A percentile compares a stretch with the other conserved stretches of the same genome.
Conservation (phyloP, 2,329 filamentous ascomycete species). For the Aspergillus spinulosporus region DNA sequence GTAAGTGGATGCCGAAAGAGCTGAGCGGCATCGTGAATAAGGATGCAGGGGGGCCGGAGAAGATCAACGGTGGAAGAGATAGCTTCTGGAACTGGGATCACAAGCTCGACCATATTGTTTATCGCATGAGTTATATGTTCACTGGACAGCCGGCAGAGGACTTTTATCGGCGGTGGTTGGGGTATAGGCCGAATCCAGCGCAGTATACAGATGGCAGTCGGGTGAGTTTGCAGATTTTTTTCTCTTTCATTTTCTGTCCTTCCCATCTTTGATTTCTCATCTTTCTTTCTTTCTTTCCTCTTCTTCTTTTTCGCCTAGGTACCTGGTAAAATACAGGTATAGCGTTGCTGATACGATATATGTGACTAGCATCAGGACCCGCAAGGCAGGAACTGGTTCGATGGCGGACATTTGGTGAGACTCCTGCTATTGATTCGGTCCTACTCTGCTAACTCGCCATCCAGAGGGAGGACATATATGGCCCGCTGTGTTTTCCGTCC, state of each 20-base stretch:
- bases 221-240: neutral
- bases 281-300: neutral
- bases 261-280: neutral
- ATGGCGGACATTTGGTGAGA: neutral
- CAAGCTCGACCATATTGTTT: neutral
- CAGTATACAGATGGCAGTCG: neutral
- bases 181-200: neutral
- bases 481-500: neutral
- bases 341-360: too few species aligned
- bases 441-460: neutral
- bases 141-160: neutral
- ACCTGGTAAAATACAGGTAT: too few species aligned
- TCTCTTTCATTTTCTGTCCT: neutral
- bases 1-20: neutral
- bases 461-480: neutral
- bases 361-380: neutral
- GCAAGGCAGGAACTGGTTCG: neutral
- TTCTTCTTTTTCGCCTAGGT: too few species aligned
- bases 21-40: neutral
- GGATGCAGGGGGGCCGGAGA: neutral
- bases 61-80: neutral
- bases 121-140: neutral
- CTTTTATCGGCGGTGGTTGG: neutral
- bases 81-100: conserved; percentile 1
- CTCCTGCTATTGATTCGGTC: neutral